Base-by-base conservation (phyloP, 495 filamentous ascomycete species). In the Chaetomidium leptoderma region DNA sequence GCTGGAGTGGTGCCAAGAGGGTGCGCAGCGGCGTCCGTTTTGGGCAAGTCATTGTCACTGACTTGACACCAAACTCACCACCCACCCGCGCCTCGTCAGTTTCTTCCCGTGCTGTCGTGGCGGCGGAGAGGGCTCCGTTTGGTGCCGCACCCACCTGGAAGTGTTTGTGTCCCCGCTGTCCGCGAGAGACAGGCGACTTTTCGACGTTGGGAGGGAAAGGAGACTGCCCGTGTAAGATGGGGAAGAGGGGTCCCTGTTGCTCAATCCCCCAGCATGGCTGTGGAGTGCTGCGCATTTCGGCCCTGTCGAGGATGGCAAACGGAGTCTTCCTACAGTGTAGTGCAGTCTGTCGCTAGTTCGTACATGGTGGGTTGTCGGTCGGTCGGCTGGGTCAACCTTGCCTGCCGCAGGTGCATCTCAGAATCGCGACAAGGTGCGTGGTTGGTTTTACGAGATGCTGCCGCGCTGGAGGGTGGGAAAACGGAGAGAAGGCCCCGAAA, bases 361-460 rank as follows among this genome's bases (percentile, higher is more conserved):
- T n/a, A n/a, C n/a, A n/a, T n/a, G n/a, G n/a, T n/a, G n/a, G n/a
- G n/a, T n/a, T n/a, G n/a, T n/a, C n/a, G n/a, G n/a, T n/a, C n/a
- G n/a, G n/a, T n/a, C n/a, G n/a, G n/a, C n/a, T n/a, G n/a, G n/a
- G 10, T 16, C 35, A 37, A 16, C 35, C 35, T 11, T 37, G 35
- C 35, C 11, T 9, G 23, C 21, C 14, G 43, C 14, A 14, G 43
- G 24, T 37, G 48, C 48, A 39, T 37, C 33, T 26, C 10, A 5
- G 32, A n/a, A 53, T 53, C 50, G 35, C 21, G n/a, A 32, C 50
- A 6, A 29, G 3, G 26, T 42, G 50, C 24, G 36, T 53, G 50
- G 50, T 42, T 26, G 6, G n/a, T 53, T 53, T 53, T 53, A 53
- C 50, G 50, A 53, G 50, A 19, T 40, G 24, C 3, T 8, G 29